Conservation (phyloP, 257 asterid species). For the Cinchona pubescens region DNA sequence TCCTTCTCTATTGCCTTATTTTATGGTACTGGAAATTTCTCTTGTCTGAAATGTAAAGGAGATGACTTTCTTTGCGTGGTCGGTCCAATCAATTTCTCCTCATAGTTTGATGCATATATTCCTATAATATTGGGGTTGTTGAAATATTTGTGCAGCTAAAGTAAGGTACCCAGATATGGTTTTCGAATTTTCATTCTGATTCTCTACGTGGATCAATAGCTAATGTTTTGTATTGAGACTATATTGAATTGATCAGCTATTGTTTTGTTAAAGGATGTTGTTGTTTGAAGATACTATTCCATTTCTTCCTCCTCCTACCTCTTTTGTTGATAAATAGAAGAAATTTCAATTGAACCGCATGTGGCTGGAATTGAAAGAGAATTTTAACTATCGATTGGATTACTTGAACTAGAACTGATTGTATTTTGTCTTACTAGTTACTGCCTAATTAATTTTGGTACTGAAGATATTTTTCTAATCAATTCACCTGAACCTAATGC, state of each 20-base stretch:
- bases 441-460: not conserved
- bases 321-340: not conserved
- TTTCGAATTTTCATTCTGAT: slow-evolving; percentile 5
- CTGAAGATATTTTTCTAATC: not conserved
- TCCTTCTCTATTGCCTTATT: slow-evolving; percentile 1
- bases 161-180: not conserved
- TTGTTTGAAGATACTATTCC: not conserved
- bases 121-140: not conserved
- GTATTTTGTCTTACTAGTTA: not conserved
- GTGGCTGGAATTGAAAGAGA: not conserved
- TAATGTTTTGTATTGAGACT: not conserved
- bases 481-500: not conserved
- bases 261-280: not conserved
- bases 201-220: not conserved
- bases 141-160: not conserved
- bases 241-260: not conserved
- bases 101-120: not conserved
- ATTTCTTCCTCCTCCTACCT: not conserved
- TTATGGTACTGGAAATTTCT: not conserved
- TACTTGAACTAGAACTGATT: not conserved
- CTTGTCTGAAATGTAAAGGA: not conserved
- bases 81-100: not conserved
- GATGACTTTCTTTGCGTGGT: not conserved
- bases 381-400: not conserved
- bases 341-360: not conserved